Evolutionary conservation across 352 stramenopile genomes (phyloP).

Genomic region (Globisporangium camurandrum): DNA sequence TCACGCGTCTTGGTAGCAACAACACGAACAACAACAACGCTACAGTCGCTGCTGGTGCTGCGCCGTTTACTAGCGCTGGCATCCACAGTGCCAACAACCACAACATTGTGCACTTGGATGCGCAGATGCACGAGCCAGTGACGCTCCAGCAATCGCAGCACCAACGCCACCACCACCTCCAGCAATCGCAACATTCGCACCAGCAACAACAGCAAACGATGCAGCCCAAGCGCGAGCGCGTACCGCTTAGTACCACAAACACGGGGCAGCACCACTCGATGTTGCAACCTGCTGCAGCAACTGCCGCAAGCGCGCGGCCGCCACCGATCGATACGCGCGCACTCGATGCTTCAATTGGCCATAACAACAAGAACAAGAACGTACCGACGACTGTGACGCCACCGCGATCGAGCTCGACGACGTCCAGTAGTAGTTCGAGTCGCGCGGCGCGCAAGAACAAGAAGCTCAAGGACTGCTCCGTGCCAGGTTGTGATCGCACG

Average conservation of each 20-base stretch:
- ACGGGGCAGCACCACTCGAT: not conserved
- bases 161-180: conserved; percentile 11
- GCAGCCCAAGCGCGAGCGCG: conserved; percentile 4
- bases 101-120: conserved; percentile 8
- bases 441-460: conserved; percentile 57
- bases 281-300: not conserved
- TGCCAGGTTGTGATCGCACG: conserved; percentile 61
- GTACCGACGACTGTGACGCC: too few species aligned
- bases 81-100: too few species aligned
- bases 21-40: not conserved
- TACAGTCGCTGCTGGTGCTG: not conserved
- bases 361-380: too few species aligned
- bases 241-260: not conserved
- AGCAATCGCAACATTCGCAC: not conserved
- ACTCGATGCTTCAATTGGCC: conserved; percentile 8
- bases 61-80: too few species aligned
- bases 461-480: conserved; percentile 81
- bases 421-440: conserved; percentile 19
- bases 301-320: conserved; percentile 13
- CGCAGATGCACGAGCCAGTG: conserved; percentile 10
- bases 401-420: conserved; percentile 28
- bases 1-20: conserved; percentile 12
- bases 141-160: too few species aligned
- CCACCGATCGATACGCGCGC: conserved; percentile 47
- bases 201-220: conserved; percentile 13